Conservation (phyloP, 371 early-diverging fungal species). For the Apophysomyces trapeziformis region DNA sequence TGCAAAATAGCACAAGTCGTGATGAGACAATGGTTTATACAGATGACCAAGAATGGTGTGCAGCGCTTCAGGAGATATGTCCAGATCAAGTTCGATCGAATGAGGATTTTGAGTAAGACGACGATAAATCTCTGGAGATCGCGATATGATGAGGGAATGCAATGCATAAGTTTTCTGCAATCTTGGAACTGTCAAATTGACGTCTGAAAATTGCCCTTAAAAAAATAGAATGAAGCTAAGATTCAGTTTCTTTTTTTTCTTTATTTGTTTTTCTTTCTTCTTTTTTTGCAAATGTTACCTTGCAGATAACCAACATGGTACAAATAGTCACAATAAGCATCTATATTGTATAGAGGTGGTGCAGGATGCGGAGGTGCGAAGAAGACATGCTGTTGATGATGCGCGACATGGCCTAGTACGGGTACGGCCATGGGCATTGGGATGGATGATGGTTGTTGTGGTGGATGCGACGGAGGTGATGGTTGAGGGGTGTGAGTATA, state of each 20-base stretch:
- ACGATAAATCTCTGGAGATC: constrained; percentile 42
- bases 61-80: constrained; percentile 35
- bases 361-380: constrained; percentile 14
- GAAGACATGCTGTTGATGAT: constrained; percentile 20
- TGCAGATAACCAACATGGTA: constrained; percentile 33
- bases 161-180: constrained; percentile 37
- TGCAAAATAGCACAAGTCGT: constrained; percentile 37
- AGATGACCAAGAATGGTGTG: constrained; percentile 40
- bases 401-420: constrained; percentile 10
- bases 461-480: constrained; percentile 15
- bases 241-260: no score
- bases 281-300: constrained; percentile 16
- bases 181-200: constrained; percentile 38
- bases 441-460: constrained; percentile 16
- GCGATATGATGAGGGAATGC: constrained; percentile 35
- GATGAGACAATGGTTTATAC: constrained; percentile 33
- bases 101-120: constrained; percentile 26
- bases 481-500: background rate
- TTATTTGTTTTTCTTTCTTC: constrained; percentile 1
- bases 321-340: constrained; percentile 27
- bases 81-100: constrained; percentile 33
- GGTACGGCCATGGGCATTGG: constrained; percentile 25
- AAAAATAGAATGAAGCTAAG: background rate
- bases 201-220: constrained; percentile 41
- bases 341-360: constrained; percentile 10